These are phyloP conservation scores for Rhypophila decipiens DNA, from an alignment of 495 filamentous ascomycete genomes.

Conservation along the genomic window DNA sequence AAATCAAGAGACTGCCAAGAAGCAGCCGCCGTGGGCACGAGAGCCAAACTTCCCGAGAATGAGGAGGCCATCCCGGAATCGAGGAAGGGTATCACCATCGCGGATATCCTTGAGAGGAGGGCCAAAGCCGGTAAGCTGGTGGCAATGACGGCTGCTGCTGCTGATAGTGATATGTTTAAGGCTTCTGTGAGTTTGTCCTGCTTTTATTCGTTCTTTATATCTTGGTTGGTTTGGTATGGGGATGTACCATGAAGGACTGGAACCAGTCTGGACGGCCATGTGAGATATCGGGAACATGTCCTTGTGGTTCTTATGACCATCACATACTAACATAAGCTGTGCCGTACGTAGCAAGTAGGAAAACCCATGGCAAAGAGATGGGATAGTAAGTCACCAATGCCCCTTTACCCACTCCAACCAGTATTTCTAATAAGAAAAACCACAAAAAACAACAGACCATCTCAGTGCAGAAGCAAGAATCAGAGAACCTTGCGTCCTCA, in stretches of 20 bases:
- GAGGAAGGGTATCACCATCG: too few species aligned
- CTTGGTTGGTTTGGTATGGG: neutral
- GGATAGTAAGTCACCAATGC: conserved; percentile 67
- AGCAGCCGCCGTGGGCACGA: conserved; percentile 12
- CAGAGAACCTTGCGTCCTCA: conserved; percentile 61
- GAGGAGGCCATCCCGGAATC: too few species aligned
- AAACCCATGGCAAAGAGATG: conserved; percentile 79
- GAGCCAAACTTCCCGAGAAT: conserved; percentile 15
- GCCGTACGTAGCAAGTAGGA: too few species aligned
- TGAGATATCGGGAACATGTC: neutral
- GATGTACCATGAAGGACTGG: neutral
- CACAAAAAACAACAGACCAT: conserved; percentile 24
- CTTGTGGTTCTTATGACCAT: too few species aligned
- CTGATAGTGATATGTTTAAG: conserved; percentile 82
- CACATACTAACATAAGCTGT: too few species aligned
- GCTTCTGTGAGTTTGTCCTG: conserved; percentile 44
- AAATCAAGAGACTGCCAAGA: neutral
- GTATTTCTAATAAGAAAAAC: conserved; percentile 7
- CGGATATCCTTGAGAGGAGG: conserved; percentile 61
- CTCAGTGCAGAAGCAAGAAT: conserved; percentile 51
- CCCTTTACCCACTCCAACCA: neutral
- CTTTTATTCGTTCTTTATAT: conserved; percentile 7
- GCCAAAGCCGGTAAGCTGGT: conserved; percentile 60
- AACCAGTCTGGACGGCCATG: neutral
- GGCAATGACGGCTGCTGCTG: conserved; percentile 69